Evolutionary conservation across 768 basidiomycete genomes (phyloP).

Genomic region (Serendipita sp.): DNA sequence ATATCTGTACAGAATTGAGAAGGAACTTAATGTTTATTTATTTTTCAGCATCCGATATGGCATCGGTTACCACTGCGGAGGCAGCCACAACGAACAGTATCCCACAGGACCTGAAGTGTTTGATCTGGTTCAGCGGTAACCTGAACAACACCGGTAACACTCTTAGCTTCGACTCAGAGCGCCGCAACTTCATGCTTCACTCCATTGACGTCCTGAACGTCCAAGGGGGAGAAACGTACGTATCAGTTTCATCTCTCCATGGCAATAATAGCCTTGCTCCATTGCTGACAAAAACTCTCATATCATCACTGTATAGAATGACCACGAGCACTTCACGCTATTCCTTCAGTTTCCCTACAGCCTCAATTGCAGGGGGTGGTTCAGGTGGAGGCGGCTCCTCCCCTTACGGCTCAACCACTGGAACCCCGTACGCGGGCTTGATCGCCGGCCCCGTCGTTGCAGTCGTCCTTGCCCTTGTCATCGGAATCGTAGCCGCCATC

Average conservation of each 20-base stretch:
- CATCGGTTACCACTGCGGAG: background rate
- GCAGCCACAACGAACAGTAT: background rate
- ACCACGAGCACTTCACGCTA: background rate
- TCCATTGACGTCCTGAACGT: background rate
- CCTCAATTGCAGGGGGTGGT: no score
- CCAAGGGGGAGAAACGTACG: background rate
- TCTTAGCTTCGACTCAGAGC: background rate
- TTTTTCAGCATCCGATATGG: background rate
- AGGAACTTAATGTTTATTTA: no score
- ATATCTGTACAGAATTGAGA: no score
- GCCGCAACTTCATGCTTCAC: background rate
- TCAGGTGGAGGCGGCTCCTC: background rate
- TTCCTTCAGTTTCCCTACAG: background rate
- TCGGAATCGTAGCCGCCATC: conserved; percentile 18
- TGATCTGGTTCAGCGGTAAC: background rate
- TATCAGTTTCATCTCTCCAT: background rate
- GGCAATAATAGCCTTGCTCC: no score
- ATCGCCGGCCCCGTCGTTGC: conserved; percentile 19
- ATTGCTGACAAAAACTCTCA: no score
- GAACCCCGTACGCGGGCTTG: background rate
- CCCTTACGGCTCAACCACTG: background rate
- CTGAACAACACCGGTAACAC: background rate
- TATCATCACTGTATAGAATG: background rate
- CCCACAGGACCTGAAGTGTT: background rate
- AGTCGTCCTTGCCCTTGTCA: conserved; percentile 23